Conservation (phyloP, 306 rosid species). For the Glycyrrhiza uralensis region DNA sequence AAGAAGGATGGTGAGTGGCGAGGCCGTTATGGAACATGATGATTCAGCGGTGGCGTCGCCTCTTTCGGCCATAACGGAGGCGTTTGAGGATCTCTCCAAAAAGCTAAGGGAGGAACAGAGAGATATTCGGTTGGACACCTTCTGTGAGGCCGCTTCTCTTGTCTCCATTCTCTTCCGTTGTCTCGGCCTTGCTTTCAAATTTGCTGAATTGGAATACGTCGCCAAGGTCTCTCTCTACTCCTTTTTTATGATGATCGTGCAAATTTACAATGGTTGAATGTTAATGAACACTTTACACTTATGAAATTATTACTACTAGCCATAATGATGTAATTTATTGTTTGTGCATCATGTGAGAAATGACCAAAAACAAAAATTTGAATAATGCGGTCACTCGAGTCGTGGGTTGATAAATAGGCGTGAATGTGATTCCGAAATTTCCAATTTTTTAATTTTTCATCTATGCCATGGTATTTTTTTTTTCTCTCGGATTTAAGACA, state of each 20-base stretch:
- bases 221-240: conserved; percentile 52
- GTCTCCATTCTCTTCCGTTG: conserved; percentile 72
- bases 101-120: neutral
- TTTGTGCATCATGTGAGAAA: neutral
- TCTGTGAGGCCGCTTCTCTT: conserved; percentile 62
- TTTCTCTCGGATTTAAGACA: too few relatives aligned
- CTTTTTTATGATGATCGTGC: neutral
- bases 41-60: conserved; percentile 36
- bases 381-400: too few relatives aligned
- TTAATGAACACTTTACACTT: neutral
- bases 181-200: conserved; percentile 93
- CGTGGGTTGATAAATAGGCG: too few relatives aligned
- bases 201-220: conserved; percentile 87
- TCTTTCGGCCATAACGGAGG: conserved; percentile 63
- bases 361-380: neutral
- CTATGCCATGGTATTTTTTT: too few relatives aligned
- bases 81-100: conserved; percentile 58
- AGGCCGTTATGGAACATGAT: conserved; percentile 11
- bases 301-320: neutral
- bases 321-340: neutral
- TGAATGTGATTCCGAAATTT: too few relatives aligned
- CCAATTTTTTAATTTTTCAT: too few relatives aligned
- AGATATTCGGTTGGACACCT: conserved; percentile 48
- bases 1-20: conserved; percentile 27
- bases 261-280: neutral